phyloP scores from a whole-genome alignment of 2,329 filamentous ascomycete genomes.

The Botrytis hyacinthi region DNA sequence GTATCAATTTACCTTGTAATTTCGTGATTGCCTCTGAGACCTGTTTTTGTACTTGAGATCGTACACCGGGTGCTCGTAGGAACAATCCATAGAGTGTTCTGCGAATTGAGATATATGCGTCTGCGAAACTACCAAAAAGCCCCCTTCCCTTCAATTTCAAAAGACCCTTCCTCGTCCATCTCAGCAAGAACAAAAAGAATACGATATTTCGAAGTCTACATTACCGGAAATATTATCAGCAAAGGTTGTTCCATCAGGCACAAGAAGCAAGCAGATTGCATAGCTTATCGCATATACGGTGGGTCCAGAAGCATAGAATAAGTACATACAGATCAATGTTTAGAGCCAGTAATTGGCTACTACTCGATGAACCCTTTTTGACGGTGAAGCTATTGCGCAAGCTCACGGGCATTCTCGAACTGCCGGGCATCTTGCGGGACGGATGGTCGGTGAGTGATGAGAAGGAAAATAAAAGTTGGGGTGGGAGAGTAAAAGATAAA shows the following conservation, averaged over 20 bases:
- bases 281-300: slow-evolving; percentile 9
- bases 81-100: slow-evolving; percentile 81
- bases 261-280: slow-evolving; percentile 13
- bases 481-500: neutral
- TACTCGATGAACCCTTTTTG: slow-evolving; percentile 53
- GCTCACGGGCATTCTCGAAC: slow-evolving; percentile 68
- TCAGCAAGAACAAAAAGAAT: slow-evolving; percentile 83
- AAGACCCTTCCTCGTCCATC: slow-evolving; percentile 75
- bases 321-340: slow-evolving; percentile 66
- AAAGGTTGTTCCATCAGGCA: neutral
- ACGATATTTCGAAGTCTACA: slow-evolving; percentile 79
- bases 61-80: slow-evolving; percentile 81
- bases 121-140: slow-evolving; percentile 71
- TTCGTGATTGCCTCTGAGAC: slow-evolving; percentile 77
- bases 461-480: slow-evolving; percentile 5
- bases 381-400: slow-evolving; percentile 65
- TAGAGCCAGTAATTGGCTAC: slow-evolving; percentile 55
- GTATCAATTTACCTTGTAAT: slow-evolving; percentile 79
- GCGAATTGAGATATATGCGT: slow-evolving; percentile 70
- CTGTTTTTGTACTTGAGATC: slow-evolving; percentile 80
- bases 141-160: slow-evolving; percentile 89
- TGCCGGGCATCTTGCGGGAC: slow-evolving; percentile 55
- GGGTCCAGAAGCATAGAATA: slow-evolving; percentile 13
- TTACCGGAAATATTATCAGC: neutral
- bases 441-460: slow-evolving; percentile 7